Conservation (phyloP, 768 basidiomycete genomes). For the Asterophora lycoperdoides region DNA sequence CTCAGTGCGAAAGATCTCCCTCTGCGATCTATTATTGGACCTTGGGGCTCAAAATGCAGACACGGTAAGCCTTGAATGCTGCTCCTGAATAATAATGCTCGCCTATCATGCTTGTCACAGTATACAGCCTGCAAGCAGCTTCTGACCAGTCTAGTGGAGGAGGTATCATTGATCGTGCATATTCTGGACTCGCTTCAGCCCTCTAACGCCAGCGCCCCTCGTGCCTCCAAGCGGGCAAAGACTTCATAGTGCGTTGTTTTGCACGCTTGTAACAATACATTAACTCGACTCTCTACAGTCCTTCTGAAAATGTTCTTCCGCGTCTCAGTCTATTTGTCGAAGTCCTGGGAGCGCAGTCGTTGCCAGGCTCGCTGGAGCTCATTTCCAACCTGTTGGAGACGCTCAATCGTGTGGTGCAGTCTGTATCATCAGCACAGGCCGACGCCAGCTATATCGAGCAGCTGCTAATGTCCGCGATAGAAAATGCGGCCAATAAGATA, state of each 20-base stretch:
- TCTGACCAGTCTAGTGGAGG: constrained; percentile 43
- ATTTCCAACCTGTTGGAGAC: constrained; percentile 70
- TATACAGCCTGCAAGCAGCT: constrained; percentile 45
- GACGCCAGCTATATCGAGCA: constrained; percentile 80
- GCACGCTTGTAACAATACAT: neutral
- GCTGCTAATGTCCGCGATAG: constrained; percentile 77
- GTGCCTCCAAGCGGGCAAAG: constrained; percentile 63
- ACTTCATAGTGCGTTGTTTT: constrained; percentile 44
- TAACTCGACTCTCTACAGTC: constrained; percentile 14
- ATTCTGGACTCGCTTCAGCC: constrained; percentile 49
- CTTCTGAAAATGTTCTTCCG: constrained; percentile 38
- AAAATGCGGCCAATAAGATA: constrained; percentile 55
- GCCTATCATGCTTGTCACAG: constrained; percentile 23
- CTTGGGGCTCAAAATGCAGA: constrained; percentile 44
- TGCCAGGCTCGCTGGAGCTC: constrained; percentile 70
- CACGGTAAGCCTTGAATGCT: constrained; percentile 34
- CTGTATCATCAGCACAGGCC: constrained; percentile 48
- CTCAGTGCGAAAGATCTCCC: constrained; percentile 47
- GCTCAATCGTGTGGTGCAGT: constrained; percentile 60
- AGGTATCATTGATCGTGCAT: constrained; percentile 48
- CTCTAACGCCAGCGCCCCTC: constrained; percentile 35
- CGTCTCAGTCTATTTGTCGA: constrained; percentile 63
- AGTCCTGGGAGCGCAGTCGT: constrained; percentile 55
- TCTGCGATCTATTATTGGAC: constrained; percentile 56
- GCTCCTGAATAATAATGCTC: neutral